Base-by-base conservation (phyloP, 1,139 yeast genomes). In the Pichia sp. region DNA sequence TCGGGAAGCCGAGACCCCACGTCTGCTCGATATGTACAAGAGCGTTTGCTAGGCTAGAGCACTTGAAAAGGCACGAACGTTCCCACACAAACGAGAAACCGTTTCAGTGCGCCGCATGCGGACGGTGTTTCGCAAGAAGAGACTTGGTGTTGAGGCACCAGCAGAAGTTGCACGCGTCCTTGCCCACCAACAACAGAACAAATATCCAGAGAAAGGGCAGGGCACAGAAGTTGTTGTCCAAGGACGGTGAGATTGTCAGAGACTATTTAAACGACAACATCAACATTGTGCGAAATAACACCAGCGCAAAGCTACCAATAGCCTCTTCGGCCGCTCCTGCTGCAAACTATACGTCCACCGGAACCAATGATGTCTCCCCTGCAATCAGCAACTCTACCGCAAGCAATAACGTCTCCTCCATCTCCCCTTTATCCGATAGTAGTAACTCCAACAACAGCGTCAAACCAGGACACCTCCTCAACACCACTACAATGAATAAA, bases 61-160 rank as follows among this genome's bases (percentile, higher is more conserved):
- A 93, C 70, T 78, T 93, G 64, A 84, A 90, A 69, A 81, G 99
- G 58, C 99, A 93, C 67, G 96, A 92, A 69, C 76, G 98, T 49
- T 86, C 96, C 1, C 99, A 93, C 69, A 93, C 99, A 4, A 90
- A 92, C 68, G 99, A 93, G 70, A 93, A 92, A 69, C 99, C 99
- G 1, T 93, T 88, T 70, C 89, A 88, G 63, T 93, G 99, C 73
- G 95, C 96, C 1, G 96, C 93, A 19, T 93, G 99, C 71, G 98
- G 95, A 57, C 81, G 98, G 41, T 88, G 96, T 70, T 93, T 93
- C 72, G 95, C 97, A 29, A 77, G 99, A 60, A 75, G 98, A 59
- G 99, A 93, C 71, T 80, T 93, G 68, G 84, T 93, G 44, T 76
- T 93, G 55, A 79, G 99, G 56, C 99, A 93, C 73, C 96, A 95